Base-by-base conservation (phyloP, 768 basidiomycete species). In the Serendipita sp. region DNA sequence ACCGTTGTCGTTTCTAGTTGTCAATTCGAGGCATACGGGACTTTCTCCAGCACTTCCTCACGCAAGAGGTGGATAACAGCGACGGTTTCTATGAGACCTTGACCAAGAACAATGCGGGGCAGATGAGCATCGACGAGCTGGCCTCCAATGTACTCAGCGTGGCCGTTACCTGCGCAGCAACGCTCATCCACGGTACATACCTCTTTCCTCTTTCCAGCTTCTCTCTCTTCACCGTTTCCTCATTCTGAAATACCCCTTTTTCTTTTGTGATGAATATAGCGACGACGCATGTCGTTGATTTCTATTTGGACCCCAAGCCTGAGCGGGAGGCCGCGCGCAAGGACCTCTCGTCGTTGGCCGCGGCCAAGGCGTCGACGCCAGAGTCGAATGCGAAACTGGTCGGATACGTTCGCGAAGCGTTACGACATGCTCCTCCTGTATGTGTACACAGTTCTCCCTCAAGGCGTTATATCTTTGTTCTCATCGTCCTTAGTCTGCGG, bases 11-110 rank as follows among this genome's bases (percentile, higher is more conserved):
- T 48, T 22, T 14, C 38, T 90, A 89, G 73, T 83, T 88, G 75
- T 90, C 89, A 88, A 90, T 90, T 77, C 88, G 87, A 66, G 90
- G 75, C 11, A 68, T 85, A 26, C 70, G 83, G 13, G 78, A 73
- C 16, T 74, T 77, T 1, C 67, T 88, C 74, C 83, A 82, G 38
- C 90, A 71, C 68, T 83, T 87, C 56, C 88, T 83, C 53, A 83
- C 81, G 70, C 89, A 88, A 68, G 85, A 75, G 70, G 86, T 89
- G 82, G 31, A 81, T 87, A 67, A 77, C 77, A 66, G 80, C 76
- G 64, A 68, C 69, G 24, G 76, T 56, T 64, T 62, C 44, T 61
- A 61, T 17, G 34, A 38, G 33, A 43, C 50, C 31, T 66, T 33
- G 61, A 65, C 17, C 56, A 63, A 0, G 63, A 70, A 11, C 65